These are phyloP conservation scores for Fusarium sp. DNA, from an alignment of 2,329 filamentous ascomycete genomes.

Conservation along the genomic window DNA sequence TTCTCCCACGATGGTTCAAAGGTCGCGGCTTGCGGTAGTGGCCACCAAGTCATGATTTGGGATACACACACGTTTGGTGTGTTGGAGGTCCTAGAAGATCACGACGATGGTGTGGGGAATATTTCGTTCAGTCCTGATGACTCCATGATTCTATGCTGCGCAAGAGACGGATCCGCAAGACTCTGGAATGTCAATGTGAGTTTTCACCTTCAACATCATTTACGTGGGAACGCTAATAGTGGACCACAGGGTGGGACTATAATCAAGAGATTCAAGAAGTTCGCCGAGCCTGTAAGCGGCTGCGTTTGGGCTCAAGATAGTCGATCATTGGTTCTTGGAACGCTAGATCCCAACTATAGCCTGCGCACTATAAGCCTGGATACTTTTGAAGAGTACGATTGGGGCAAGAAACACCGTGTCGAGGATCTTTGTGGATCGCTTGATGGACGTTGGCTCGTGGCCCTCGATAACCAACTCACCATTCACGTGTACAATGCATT, in stretches of 20 bases:
- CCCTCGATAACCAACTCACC: conserved; percentile 76
- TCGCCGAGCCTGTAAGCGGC: conserved; percentile 86
- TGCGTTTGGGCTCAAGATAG: conserved; percentile 91
- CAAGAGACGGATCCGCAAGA: conserved; percentile 77
- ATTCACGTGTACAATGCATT: conserved; percentile 86
- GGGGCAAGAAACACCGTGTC: conserved; percentile 79
- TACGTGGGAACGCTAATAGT: conserved; percentile 35
- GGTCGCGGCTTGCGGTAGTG: conserved; percentile 85
- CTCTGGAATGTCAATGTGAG: conserved; percentile 80
- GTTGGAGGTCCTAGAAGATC: conserved; percentile 72
- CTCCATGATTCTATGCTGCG: conserved; percentile 86
- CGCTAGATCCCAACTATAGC: conserved; percentile 75
- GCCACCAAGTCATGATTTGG: conserved; percentile 83
- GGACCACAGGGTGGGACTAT: conserved; percentile 69
- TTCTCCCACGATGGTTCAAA: conserved; percentile 90
- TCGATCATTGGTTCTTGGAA: conserved; percentile 81
- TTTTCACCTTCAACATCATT: conserved; percentile 12
- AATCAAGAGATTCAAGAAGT: conserved; percentile 74
- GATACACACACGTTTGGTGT: conserved; percentile 78
- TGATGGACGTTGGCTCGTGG: conserved; percentile 83
- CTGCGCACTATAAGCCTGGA: conserved; percentile 78
- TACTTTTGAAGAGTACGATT: conserved; percentile 73
- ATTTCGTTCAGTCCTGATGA: conserved; percentile 95
- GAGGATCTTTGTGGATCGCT: conserved; percentile 87
- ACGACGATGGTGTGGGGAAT: conserved; percentile 80